Evolutionary conservation across 2,329 filamentous ascomycete genomes (phyloP), one percentile per base, ranked within the genome.

Genomic region (Epichloe uncinata): DNA sequence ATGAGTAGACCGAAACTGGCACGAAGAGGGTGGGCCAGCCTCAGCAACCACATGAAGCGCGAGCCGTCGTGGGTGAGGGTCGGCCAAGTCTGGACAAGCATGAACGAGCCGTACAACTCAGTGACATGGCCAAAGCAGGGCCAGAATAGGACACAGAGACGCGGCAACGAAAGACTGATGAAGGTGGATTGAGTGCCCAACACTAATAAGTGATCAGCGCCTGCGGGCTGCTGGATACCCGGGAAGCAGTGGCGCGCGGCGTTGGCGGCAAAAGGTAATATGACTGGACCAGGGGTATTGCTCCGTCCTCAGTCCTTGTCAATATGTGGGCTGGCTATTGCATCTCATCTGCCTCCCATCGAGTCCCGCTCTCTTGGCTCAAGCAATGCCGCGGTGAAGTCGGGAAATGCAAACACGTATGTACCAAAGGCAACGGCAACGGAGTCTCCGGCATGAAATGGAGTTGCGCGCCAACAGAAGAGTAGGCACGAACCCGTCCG

Each of bases 181-280:
- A n/a, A 51, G 47, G 50, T 36, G 34, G 43, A 42, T 52, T 30
- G 26, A 30, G 26, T 30, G 26, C 7, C 47, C 47, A 26, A 43
- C 43, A 43, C 50, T 35, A 47, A 37, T 35, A 47, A 37, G 8
- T 49, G 42, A 42, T 45, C 47, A 43, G 50, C 43, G 46, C 42
- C 33, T 38, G 47, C 50, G 42, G 45, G 36, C 40, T 46, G 42
- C 42, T 48, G 50, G 46, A 42, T 51, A 45, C 47, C 50, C 36
- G 50, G 50, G 45, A 48, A 37, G 45, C 40, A 37, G 50, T 38
- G 18, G 42, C 40, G 41, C 20, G 48, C 40, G 41, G 33, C 41
- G 13, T 20, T 40, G 47, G 26, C 42, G 42, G 50, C 50, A 46
- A 35, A 42, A 42, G 42, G 50, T 36, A 45, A 16, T n/a, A 45